Conservation (phyloP, 495 filamentous ascomycete species). For the Aspergillus carlsbadensis region DNA sequence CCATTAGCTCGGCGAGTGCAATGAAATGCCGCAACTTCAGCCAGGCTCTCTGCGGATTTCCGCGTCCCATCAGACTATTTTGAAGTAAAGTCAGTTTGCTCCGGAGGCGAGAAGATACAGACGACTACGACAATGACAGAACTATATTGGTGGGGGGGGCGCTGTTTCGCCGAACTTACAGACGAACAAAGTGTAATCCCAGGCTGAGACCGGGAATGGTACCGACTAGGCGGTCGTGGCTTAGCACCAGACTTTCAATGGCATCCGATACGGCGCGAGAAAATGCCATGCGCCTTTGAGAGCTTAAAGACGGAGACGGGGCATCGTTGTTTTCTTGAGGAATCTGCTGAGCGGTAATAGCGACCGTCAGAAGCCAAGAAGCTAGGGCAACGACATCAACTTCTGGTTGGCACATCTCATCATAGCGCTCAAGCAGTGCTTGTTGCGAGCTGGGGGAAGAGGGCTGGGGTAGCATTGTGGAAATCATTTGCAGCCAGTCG, state of each 20-base stretch:
- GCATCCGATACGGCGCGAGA: conserved; percentile 18
- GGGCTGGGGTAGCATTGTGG: conserved; percentile 21
- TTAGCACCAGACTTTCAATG: conserved; percentile 23
- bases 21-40: conserved; percentile 24
- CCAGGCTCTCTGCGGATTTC: conserved; percentile 29
- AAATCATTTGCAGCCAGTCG: conserved; percentile 23
- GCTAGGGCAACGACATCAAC: conserved; percentile 24
- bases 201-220: conserved; percentile 21
- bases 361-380: conserved; percentile 25
- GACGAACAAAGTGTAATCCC: conserved; percentile 22
- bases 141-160: neutral
- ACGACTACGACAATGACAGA: neutral
- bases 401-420: conserved; percentile 20
- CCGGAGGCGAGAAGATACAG: no score
- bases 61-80: conserved; percentile 24
- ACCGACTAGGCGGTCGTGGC: conserved; percentile 23
- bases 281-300: conserved; percentile 5
- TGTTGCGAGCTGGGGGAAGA: conserved; percentile 12
- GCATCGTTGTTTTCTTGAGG: conserved; percentile 3
- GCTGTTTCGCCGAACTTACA: conserved; percentile 17
- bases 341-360: conserved; percentile 25
- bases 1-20: conserved; percentile 30
- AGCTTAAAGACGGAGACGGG: neutral
- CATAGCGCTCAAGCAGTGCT: conserved; percentile 21
- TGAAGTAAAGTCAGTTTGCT: neutral